Percentiles rank a stretch among this genome's conserved stretches.
phyloP scores from a whole-genome alignment of 169 alveolate species.

The Perkinsus chesapeaki region DNA sequence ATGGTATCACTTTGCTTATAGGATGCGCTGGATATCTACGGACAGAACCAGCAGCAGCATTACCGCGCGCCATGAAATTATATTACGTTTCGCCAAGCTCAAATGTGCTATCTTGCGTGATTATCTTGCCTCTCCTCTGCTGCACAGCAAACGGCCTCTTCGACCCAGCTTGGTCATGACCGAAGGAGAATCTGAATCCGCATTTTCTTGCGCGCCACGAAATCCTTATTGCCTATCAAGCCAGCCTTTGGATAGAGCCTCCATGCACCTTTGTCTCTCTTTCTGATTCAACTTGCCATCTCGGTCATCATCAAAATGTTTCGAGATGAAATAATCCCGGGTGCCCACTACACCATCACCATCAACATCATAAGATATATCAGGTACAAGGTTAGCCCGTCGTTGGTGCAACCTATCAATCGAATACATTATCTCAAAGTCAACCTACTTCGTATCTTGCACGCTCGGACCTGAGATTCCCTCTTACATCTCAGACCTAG shows the following conservation, averaged over 20 bases:
- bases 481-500: not conserved
- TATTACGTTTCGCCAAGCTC: not conserved
- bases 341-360: constrained; percentile 53
- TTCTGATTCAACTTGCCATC: constrained; percentile 46
- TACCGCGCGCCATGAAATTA: not conserved
- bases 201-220: not conserved
- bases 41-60: no score
- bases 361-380: constrained; percentile 46
- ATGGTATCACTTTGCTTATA: not conserved
- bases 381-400: constrained; percentile 31
- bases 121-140: constrained; percentile 12
- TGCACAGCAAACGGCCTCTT: constrained; percentile 8
- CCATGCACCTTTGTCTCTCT: constrained; percentile 39
- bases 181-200: not conserved
- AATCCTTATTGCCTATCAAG: not conserved
- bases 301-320: constrained; percentile 42
- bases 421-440: no score
- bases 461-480: not conserved
- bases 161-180: constrained; percentile 16
- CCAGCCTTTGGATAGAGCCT: constrained; percentile 40
- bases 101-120: not conserved
- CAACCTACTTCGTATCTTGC: not conserved
- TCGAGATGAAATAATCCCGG: constrained; percentile 42
- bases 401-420: not conserved
- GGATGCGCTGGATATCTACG: not conserved